Evolutionary conservation across 768 basidiomycete species (phyloP), one percentile per base, ranked within the genome.

Genomic region (Clitopilus passeckerianus): DNA sequence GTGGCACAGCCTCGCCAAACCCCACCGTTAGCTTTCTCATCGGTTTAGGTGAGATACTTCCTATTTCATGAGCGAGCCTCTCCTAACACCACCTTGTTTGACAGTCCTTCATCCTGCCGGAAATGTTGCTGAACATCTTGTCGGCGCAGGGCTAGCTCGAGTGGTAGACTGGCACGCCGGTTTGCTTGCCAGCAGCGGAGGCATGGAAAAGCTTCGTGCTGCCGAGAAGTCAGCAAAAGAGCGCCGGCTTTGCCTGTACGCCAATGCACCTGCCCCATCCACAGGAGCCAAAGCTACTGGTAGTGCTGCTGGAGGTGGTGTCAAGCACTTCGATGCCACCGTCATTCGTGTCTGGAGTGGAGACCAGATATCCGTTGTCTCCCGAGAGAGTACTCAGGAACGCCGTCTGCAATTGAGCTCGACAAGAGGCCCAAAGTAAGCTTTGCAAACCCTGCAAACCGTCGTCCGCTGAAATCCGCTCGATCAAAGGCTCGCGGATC

Each of bases 141-240:
- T 93, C 27, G 84, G 82, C 4, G 83, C 85, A 50, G 95, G 96
- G 27, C 79, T 98, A 1, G 96, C 95, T 16, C 89, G 93, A 59
- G 82, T 98, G 54, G 89, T 98, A 60, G 95, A 96, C 69, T 98
- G 95, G 95, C 96, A 99, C 71, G 95, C 96, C 15, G 95, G 95
- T 20, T 90, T 98, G 83, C 84, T 99, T 20, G 86, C 93, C 0
- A 83, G 80, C 57, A 78, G 81, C 56, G 94, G 94, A 41, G 90
- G 86, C 5, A 92, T 98, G 85, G 93, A 95, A 66, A 86, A 86
- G 43, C 81, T 98, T 27, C 86, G 95, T 56, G 83, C 85, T 0
- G 93, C 92, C 0, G 95, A 98, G 74, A 88, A 82, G 70, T 68
- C 65, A 53, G 93, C 92, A 20, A 93, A 91, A 70, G 87, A 91